Base-by-base conservation (phyloP, 352 stramenopile species). In the Phytophthora fragariaefolia region DNA sequence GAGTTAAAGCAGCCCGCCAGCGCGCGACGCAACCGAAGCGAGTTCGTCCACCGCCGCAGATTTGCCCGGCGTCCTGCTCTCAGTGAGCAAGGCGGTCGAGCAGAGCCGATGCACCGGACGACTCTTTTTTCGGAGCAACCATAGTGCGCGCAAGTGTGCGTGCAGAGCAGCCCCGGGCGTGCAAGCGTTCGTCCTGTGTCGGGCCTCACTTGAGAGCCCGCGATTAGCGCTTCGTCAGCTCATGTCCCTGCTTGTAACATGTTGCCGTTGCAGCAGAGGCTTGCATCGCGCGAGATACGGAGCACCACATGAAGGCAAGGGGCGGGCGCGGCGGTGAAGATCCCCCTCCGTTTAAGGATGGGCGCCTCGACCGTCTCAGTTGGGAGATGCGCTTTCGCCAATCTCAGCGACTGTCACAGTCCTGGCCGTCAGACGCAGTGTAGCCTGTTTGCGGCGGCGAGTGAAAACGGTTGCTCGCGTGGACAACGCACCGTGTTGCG, bases 161-260 rank as follows among this genome's bases (percentile, higher is more conserved):
- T 51, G 40, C 38, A 49, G 17, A 63, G 43, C 55, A 63, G 43
- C 24, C 51, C 26, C 51, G 3, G 3, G 20, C 24, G 53, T 60
- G 43, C 55, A 63, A 63, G 55, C 51, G 49, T 32, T 52, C 45
- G 56, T 17, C 10, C 47, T 20, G 52, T 58, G 34, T 69, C 45
- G 43, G 36, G 22, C 18, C 42, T 26, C 34, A 47, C 23, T 59
- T 63, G 56, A 56, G 43, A 64, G 55, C 43, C 28, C 10, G 7
- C 28, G 10, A 54, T 20, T 24, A 43, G 64, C 26, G 47, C 49
- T 55, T 38, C 55, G 64, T 45, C 23, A 62, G 46, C 50, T 63
- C 66, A 62, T 74, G 66, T 74, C 66, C 54, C 66, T 74, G 53
- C 47, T 74, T 74, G 47, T 60, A 67, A 60, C 59, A 67, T 61